These are phyloP conservation scores for Pyrus betulifolia DNA, from an alignment of 306 rosid genomes.

Conservation along the genomic window DNA sequence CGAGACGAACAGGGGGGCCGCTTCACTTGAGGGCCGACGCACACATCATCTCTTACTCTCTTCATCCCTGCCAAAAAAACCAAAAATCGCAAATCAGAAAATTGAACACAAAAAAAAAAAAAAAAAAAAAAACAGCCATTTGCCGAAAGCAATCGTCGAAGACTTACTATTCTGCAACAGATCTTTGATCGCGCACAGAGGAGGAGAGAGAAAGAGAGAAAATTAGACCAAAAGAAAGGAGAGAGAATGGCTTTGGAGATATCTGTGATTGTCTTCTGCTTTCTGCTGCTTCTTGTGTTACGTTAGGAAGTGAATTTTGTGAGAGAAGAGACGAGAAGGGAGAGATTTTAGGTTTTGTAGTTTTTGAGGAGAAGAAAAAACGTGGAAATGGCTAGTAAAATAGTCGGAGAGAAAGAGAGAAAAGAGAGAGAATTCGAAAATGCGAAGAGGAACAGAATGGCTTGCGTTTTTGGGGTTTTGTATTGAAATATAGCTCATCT, in stretches of 20 bases:
- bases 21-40: conserved; percentile 50
- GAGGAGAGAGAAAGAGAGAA: not conserved
- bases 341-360: not conserved
- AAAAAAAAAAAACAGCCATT: not conserved
- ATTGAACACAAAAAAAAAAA: not conserved
- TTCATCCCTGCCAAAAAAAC: conserved; percentile 38
- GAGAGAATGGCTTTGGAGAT: not conserved
- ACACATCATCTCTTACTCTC: conserved; percentile 57
- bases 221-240: not conserved
- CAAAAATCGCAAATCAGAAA: not conserved
- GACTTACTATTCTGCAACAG: not conserved
- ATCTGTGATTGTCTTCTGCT: not conserved
- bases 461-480: conserved; percentile 20
- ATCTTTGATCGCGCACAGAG: not conserved
- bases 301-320: not conserved
- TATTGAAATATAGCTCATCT: not conserved
- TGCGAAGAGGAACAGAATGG: not conserved
- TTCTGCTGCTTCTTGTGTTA: not conserved
- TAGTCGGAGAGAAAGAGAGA: not conserved
- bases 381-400: not conserved
- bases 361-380: not conserved
- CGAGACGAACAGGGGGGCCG: conserved; percentile 57
- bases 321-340: not conserved
- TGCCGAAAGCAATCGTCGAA: not conserved
- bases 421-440: conserved; percentile 2